Base-by-base conservation (phyloP, 257 asterid species). In the Jaltomata sinuosa region DNA sequence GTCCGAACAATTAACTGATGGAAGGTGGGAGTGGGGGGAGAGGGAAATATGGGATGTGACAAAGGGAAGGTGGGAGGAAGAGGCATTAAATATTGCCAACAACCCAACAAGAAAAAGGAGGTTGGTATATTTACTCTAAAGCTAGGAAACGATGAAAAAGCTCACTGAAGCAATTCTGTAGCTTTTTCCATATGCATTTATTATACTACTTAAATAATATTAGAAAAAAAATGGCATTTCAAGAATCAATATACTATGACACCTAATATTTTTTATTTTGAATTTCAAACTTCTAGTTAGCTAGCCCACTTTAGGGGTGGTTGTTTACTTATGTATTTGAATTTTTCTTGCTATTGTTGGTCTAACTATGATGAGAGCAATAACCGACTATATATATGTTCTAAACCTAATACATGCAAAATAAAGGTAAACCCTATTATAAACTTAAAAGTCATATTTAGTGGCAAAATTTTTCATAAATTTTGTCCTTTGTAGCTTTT, bases 101-200 rank as follows among this genome's bases (percentile, higher is more conserved):
- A 81, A 88, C 91, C 88, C 89, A 88, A 84, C 84, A 86, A 69
- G 61, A 79, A 85, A 86, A 83, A 85, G 84, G 84, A 65, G 85
- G 87, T 81, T 84, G 88, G 84, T 29, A 88, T 88, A 86, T 88
- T 88, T 86, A 86, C 89, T 86, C 87, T 31, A 88, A 86, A 88
- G 89, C 88, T 86, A 88, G 47, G 84, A 68, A 86, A 85, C 85
- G 84, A 93, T 91, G 95, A 89, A 93, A 93, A 92, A 91, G 94
- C 91, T 85, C 83, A 90, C 88, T 86, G 94, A 86, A 90, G 92
- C 96, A 89, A 89, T 91, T 91, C 93, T 92, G 93, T 92, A 87
- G 92, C 93, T 47, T 67, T 88, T 80, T 90, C 86, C 87, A 89
- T 89, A 68, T 91, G 94, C 95, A 94, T 94, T 94, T 92, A 93